Base-by-base conservation (phyloP, 768 basidiomycete genomes). In the Calocera cornea region DNA sequence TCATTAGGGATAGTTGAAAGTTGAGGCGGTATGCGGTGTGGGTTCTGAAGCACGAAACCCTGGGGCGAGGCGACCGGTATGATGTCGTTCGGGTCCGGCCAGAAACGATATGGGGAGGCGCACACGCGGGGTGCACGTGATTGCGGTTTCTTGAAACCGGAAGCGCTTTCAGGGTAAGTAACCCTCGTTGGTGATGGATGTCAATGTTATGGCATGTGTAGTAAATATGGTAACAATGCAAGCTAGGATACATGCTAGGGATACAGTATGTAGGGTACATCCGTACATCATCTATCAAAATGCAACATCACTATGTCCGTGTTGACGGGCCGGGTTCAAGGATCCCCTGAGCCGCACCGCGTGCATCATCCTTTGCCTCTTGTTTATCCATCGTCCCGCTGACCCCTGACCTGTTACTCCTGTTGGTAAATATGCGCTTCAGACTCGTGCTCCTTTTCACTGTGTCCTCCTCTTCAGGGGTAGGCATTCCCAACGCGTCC, bases 401-500 rank as follows among this genome's bases (percentile, higher is more conserved):
- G 5, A 47, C 44, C 19, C 54, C 31, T 33, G 54, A 27, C 54
- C 10, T 2, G 54, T 33, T 33, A 27, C 54, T 60, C 19, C 27
- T 22, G 5, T 60, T 14, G 8, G 14, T 29, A 19, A 60, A 60
- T 16, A 60, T 27, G 24, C 54, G 54, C 54, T 29, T 60, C 27
- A 60, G 31, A 27, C 54, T 60, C 19, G 54, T 16, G 54, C 54
- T 60, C 31, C 31, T 60, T 33, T 60, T 60, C 10, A 33, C 27
- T 5, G 27, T 5, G 5, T 60, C 14, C 8, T 27, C 54, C 10
- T 60, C 31, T 33, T 60, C 54, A 60, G 54, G 54, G 14, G n/a
- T n/a, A n/a, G n/a, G n/a, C n/a, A 77, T 75, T 47, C 76, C 75
- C 34, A 82, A 76, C 5, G 79, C 80, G 10, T 72, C 80, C 44